These are phyloP conservation scores for Trametes versicolor DNA, from an alignment of 1,284 basidiomycete species.

Conservation along the genomic window DNA sequence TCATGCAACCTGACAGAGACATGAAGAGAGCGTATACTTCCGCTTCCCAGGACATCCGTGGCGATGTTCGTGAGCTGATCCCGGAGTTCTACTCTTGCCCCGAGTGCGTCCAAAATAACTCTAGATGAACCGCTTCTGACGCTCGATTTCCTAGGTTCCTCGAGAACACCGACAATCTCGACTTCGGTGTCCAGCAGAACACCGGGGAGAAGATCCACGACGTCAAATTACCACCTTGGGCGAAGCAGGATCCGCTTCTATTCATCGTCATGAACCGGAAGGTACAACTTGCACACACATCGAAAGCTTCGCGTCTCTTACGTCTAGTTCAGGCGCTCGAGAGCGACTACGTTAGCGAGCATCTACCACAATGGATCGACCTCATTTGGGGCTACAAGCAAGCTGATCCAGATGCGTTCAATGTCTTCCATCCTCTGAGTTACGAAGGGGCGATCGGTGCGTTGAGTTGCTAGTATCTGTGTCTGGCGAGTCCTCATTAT, in stretches of 20 bases:
- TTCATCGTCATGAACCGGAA: conserved; percentile 88
- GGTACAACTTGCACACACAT: conserved; percentile 47
- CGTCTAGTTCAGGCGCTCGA: conserved; percentile 79
- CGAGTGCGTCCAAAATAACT: conserved; percentile 57
- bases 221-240: conserved; percentile 94
- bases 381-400: conserved; percentile 91
- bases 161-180: conserved; percentile 77
- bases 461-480: conserved; percentile 19
- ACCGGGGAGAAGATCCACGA: conserved; percentile 87
- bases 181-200: conserved; percentile 88
- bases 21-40: conserved; percentile 85
- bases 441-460: conserved; percentile 92
- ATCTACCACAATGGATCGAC: conserved; percentile 93
- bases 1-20: conserved; percentile 55
- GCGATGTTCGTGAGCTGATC: conserved; percentile 94
- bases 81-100: conserved; percentile 91
- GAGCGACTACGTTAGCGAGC: conserved; percentile 88
- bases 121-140: conserved; percentile 6
- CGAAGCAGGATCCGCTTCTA: conserved; percentile 83
- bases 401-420: conserved; percentile 80
- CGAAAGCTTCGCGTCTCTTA: neutral
- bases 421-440: conserved; percentile 94
- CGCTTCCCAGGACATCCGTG: conserved; percentile 87
- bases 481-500: neutral
- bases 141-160: conserved; percentile 60